Evolutionary conservation across 345 rosid species (phyloP).

Genomic region (Heritiera littoralis): DNA sequence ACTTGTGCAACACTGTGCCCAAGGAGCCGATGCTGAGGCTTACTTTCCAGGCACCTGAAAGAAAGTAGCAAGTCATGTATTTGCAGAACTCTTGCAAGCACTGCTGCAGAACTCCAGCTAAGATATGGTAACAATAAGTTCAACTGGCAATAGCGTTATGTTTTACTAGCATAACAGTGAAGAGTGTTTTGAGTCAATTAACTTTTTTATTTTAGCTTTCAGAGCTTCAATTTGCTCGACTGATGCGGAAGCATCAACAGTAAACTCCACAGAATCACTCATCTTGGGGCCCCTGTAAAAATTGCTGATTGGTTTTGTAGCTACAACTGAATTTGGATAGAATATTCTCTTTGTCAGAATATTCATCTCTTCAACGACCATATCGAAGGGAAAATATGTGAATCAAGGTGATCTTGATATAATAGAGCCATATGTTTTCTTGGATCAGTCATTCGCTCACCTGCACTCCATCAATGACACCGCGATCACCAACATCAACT

Average conservation of each 20-base stretch:
- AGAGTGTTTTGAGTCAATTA: conserved; percentile 13
- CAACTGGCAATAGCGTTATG: too few species aligned
- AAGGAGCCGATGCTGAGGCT: conserved; percentile 58
- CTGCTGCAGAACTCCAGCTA: not conserved
- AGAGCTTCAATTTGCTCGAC: conserved; percentile 46
- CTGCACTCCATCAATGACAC: conserved; percentile 67
- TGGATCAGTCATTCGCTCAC: conserved; percentile 24
- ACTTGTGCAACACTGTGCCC: conserved; percentile 40
- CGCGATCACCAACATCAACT: conserved; percentile 67
- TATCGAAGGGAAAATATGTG: conserved; percentile 34
- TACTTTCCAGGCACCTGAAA: conserved; percentile 62
- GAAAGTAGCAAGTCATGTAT: not conserved
- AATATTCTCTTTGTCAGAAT: conserved; percentile 58
- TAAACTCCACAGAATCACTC: conserved; percentile 66
- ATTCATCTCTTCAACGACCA: conserved; percentile 77
- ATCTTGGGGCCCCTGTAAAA: conserved; percentile 68
- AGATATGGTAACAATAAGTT: too few species aligned
- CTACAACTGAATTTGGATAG: conserved; percentile 54
- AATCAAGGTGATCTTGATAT: not conserved
- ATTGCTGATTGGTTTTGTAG: conserved; percentile 54
- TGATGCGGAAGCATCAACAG: conserved; percentile 54
- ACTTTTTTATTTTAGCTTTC: conserved; percentile 49
- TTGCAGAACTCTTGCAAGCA: not conserved
- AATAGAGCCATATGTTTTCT: not conserved
- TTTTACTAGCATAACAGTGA: not conserved